These are phyloP conservation scores for Trapa bicornis DNA, from an alignment of 345 rosid genomes.

Conservation along the genomic window DNA sequence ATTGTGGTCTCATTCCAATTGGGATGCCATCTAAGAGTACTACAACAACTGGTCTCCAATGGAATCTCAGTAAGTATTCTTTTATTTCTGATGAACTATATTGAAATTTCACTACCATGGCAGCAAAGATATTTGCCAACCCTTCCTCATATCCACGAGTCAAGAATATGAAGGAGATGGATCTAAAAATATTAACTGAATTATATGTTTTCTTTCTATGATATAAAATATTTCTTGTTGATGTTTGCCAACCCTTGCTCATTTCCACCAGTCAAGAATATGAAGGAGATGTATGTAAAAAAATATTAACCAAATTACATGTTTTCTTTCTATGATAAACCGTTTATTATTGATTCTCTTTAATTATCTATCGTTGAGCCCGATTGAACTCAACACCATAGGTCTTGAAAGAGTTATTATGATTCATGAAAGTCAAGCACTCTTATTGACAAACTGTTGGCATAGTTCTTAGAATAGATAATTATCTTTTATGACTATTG, in stretches of 20 bases:
- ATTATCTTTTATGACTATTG: neutral
- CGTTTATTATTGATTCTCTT: neutral
- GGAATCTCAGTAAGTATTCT: constrained; percentile 72
- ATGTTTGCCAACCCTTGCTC: neutral
- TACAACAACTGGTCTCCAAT: constrained; percentile 74
- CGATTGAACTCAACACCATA: neutral
- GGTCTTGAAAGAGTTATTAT: neutral
- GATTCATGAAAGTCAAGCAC: neutral
- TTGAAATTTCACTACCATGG: neutral
- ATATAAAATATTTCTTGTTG: neutral
- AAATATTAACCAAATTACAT: neutral
- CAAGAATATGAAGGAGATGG: neutral
- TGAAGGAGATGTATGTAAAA: neutral
- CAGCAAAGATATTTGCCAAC: neutral
- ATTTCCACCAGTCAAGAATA: neutral
- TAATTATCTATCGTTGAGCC: neutral
- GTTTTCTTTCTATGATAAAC: neutral
- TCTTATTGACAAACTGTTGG: neutral
- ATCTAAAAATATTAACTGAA: neutral
- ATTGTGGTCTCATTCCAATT: constrained; percentile 84
- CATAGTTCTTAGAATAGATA: neutral
- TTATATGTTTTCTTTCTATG: neutral
- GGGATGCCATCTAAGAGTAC: constrained; percentile 58
- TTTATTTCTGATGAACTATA: neutral
- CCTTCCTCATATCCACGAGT: neutral